Conservation (phyloP, 192 early-diverging fungal genomes). For the Obelidium mucronatum region DNA sequence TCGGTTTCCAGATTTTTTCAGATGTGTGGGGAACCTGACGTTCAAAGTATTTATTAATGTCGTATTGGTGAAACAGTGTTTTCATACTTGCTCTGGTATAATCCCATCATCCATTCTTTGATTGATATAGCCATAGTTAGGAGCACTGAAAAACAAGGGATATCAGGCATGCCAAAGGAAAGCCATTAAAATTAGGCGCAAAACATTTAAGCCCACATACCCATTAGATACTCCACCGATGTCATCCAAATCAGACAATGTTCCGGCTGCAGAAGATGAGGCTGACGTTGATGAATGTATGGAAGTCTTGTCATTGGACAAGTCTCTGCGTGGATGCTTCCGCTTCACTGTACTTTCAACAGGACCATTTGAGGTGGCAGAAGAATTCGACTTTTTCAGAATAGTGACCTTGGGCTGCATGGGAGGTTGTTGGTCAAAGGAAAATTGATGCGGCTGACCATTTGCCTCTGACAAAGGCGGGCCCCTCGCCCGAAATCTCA, state of each 20-base stretch:
- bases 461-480: background rate
- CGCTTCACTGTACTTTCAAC: background rate
- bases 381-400: background rate
- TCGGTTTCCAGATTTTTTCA: conserved; percentile 71
- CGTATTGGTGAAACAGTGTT: too few relatives aligned
- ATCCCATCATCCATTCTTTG: too few relatives aligned
- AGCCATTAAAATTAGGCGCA: background rate
- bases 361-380: background rate
- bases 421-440: background rate
- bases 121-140: too few relatives aligned
- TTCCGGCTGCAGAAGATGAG: too few relatives aligned
- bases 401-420: background rate
- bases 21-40: too few relatives aligned
- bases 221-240: conserved; percentile 18
- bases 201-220: background rate
- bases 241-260: conserved; percentile 11
- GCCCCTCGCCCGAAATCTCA: background rate
- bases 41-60: too few relatives aligned
- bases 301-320: too few relatives aligned
- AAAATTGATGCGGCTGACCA: background rate
- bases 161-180: background rate
- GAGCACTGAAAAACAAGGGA: too few relatives aligned
- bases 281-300: too few relatives aligned
- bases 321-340: background rate
- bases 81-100: too few relatives aligned